Evolutionary conservation across 176 grass and related monocot genomes (phyloP).

Genomic region (Urochloa ruziziensis): DNA sequence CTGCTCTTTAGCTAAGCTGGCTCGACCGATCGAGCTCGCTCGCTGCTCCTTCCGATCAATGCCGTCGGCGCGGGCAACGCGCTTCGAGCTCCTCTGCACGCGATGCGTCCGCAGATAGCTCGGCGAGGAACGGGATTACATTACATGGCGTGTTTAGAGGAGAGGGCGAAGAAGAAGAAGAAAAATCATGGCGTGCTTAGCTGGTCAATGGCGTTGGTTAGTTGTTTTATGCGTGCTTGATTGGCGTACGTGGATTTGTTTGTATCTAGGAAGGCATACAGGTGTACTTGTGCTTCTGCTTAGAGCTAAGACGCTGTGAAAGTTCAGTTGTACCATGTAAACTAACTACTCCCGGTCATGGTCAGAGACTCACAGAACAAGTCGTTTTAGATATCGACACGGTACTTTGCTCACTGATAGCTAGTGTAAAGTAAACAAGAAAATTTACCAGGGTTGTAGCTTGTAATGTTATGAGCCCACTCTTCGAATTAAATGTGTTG

Average conservation of each 20-base stretch:
- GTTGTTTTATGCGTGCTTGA: background rate
- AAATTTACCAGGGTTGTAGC: too few species aligned
- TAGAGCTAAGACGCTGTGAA: background rate
- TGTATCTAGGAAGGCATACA: background rate
- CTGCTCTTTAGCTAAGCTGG: too few species aligned
- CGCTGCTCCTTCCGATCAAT: background rate
- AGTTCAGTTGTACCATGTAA: background rate
- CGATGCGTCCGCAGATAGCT: background rate
- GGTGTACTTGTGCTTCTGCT: background rate
- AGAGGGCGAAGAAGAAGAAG: background rate
- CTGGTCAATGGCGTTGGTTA: conserved; percentile 8
- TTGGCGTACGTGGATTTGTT: conserved; percentile 9
- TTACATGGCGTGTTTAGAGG: background rate
- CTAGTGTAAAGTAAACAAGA: too few species aligned
- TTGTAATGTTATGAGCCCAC: too few species aligned
- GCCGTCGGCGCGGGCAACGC: background rate
- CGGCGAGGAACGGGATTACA: background rate
- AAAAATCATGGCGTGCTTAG: conserved; percentile 22
- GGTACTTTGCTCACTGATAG: background rate
- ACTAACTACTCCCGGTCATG: background rate
- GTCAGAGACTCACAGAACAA: background rate
- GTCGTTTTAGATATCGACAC: background rate
- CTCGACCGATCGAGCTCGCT: background rate
- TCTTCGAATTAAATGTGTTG: too few species aligned
- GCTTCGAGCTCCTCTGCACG: background rate